phyloP scores from a whole-genome alignment of 805 yeast species.

The Teunomyces stri region DNA sequence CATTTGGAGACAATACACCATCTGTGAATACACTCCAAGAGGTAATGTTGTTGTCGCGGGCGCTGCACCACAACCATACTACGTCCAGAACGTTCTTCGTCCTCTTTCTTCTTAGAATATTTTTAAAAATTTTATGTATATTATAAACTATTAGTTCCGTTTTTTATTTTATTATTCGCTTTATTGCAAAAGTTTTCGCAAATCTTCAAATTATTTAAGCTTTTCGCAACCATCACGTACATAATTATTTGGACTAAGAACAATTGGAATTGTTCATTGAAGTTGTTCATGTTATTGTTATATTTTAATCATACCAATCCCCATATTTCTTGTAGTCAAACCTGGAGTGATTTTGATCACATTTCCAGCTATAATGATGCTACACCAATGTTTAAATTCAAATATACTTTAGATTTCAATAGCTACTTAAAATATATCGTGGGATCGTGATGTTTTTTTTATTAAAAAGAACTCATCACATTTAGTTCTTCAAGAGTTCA shows the following conservation, averaged over 20 bases:
- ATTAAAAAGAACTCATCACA: conserved; percentile 3
- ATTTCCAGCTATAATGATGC: not conserved
- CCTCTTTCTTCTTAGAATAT: conserved; percentile 15
- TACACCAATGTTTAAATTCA: not conserved
- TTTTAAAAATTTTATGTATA: conserved; percentile 3
- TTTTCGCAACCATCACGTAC: not conserved
- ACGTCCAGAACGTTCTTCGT: conserved; percentile 44
- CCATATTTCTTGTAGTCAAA: too few relatives aligned
- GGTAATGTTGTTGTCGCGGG: conserved; percentile 50
- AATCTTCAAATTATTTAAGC: not conserved
- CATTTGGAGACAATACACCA: conserved; percentile 57
- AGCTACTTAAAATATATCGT: conserved; percentile 5
- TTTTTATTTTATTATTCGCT: not conserved
- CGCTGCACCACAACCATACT: conserved; percentile 29
- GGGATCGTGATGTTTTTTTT: not conserved
- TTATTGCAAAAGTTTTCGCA: not conserved
- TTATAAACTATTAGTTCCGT: not conserved
- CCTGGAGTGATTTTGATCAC: too few relatives aligned
- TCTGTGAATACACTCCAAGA: conserved; percentile 63
- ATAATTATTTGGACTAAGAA: too few relatives aligned
- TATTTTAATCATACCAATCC: too few relatives aligned
- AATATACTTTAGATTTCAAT: conserved; percentile 7
- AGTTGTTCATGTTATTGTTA: too few relatives aligned
- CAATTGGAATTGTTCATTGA: too few relatives aligned
- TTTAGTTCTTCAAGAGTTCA: conserved; percentile 57